Percentiles rank a stretch among this genome's conserved stretches.
These are phyloP conservation scores for Endotrypanum monterogeii DNA, from an alignment of 208 protist genomes.

Conservation along the genomic window DNA sequence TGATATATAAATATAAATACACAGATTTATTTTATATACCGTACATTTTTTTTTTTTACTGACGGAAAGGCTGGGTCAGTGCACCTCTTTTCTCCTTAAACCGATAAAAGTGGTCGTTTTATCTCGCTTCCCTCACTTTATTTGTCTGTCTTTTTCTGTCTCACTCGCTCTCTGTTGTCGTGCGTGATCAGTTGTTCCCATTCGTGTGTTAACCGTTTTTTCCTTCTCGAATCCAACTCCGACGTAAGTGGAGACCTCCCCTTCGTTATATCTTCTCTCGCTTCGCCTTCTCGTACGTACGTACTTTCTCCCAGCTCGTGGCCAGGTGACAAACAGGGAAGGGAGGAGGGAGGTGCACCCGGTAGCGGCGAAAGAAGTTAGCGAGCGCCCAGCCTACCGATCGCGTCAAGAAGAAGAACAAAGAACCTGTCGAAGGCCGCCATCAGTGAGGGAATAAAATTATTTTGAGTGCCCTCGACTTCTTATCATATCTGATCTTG, in stretches of 20 bases:
- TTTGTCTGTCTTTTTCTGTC: not conserved
- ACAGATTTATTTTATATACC: too few species aligned
- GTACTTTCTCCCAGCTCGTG: too few species aligned
- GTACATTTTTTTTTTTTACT: too few species aligned
- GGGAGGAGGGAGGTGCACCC: conserved; percentile 11
- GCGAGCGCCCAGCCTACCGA: too few species aligned
- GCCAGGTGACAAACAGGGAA: not conserved
- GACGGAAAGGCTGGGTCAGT: not conserved
- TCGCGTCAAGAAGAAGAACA: too few species aligned
- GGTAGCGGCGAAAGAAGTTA: not conserved
- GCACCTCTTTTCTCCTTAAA: not conserved
- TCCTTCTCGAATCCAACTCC: not conserved
- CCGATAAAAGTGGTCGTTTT: not conserved
- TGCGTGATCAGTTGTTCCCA: not conserved
- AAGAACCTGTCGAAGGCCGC: too few species aligned
- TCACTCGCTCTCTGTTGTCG: not conserved
- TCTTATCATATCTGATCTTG: too few species aligned
- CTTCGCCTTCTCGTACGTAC: not conserved
- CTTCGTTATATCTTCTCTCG: not conserved
- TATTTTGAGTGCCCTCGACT: too few species aligned
- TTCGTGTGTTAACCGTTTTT: not conserved
- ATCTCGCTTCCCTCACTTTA: not conserved
- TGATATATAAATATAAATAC: not conserved
- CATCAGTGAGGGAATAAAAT: too few species aligned
- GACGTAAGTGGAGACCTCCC: conserved; percentile 1